Percentiles rank a stretch among this genome's conserved stretches.
These are phyloP conservation scores for Neopestalotiopsis sp. DNA, from an alignment of 2,329 filamentous ascomycete species.

Conservation along the genomic window DNA sequence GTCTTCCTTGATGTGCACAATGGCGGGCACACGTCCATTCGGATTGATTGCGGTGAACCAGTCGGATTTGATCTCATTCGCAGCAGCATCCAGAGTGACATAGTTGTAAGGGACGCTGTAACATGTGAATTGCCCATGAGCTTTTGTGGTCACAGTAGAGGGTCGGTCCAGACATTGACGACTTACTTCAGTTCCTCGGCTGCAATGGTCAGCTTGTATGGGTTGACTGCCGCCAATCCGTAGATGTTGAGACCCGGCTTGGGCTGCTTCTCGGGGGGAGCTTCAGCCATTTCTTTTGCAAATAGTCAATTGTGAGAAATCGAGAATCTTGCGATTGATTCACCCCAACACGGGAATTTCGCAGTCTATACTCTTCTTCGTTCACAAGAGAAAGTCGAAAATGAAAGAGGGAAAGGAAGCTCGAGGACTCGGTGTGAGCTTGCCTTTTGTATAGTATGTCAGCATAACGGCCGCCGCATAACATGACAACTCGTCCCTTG, in stretches of 20 bases:
- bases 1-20: conserved; percentile 32
- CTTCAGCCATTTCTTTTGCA: conserved; percentile 17
- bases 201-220: conserved; percentile 28
- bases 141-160: neutral
- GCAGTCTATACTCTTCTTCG: too few species aligned
- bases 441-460: neutral
- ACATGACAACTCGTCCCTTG: too few species aligned
- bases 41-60: conserved; percentile 33
- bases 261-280: conserved; percentile 28
- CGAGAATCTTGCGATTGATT: too few species aligned
- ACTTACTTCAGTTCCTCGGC: conserved; percentile 31
- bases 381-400: too few species aligned
- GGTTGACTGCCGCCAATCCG: conserved; percentile 27
- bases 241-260: conserved; percentile 33
- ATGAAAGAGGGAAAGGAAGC: too few species aligned
- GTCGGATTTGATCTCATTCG: conserved; percentile 24
- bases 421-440: too few species aligned
- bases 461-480: too few species aligned
- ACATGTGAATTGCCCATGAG: too few species aligned
- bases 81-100: conserved; percentile 25
- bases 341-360: too few species aligned
- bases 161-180: neutral
- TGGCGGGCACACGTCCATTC: conserved; percentile 30
- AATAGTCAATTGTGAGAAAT: too few species aligned
- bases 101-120: conserved; percentile 28